Evolutionary conservation across 129 eudicot species (phyloP).

Genomic region (Flaveria brownii): DNA sequence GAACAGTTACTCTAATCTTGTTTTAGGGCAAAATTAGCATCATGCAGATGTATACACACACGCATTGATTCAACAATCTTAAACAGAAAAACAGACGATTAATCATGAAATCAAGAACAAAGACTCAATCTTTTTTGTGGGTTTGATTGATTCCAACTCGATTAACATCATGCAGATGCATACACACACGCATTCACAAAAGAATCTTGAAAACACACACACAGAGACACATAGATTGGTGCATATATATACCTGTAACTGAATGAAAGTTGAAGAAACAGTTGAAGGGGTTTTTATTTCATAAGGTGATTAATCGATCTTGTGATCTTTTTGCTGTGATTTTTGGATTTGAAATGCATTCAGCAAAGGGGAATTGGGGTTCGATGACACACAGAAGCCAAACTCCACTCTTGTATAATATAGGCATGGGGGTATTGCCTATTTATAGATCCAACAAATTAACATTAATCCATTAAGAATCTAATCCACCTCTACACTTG

Average conservation of each 20-base stretch:
- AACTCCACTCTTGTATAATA: neutral
- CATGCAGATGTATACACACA: slow-evolving; percentile 2
- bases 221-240: neutral
- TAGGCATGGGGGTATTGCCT: slow-evolving; percentile 31
- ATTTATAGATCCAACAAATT: slow-evolving; percentile 34
- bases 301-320: slow-evolving; percentile 17
- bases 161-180: neutral
- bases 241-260: slow-evolving; percentile 21
- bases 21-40: neutral
- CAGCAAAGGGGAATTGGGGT: slow-evolving; percentile 6
- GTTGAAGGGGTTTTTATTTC: slow-evolving; percentile 18
- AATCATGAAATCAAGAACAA: slow-evolving; percentile 17
- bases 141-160: neutral
- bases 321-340: neutral
- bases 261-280: slow-evolving; percentile 16
- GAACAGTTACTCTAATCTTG: neutral
- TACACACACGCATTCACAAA: slow-evolving; percentile 22
- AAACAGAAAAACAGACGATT: too few species aligned
- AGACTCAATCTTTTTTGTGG: neutral
- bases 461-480: neutral
- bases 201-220: neutral
- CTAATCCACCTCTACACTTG: slow-evolving; percentile 31
- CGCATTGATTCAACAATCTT: slow-evolving; percentile 9
- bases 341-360: neutral
- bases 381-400: slow-evolving; percentile 14